phyloP scores from a whole-genome alignment of 2,329 filamentous ascomycete genomes.

The Diaporthe humulicola region DNA sequence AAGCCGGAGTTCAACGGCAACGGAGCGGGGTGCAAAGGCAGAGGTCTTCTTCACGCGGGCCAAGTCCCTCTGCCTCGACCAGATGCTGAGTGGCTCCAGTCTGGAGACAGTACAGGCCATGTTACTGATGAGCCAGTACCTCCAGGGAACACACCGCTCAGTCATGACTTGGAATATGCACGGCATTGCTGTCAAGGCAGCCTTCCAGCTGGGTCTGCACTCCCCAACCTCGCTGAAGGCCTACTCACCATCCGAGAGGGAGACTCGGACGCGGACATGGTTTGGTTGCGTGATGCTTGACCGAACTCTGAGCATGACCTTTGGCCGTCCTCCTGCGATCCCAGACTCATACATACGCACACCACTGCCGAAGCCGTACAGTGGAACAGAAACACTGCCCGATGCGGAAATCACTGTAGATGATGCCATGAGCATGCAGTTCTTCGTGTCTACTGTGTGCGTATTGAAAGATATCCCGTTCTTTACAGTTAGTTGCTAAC shows the following conservation, averaged over 20 bases:
- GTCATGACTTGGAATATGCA: slow-evolving; percentile 67
- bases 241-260: slow-evolving; percentile 57
- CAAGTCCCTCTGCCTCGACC: slow-evolving; percentile 56
- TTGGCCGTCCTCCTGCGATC: slow-evolving; percentile 61
- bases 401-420: slow-evolving; percentile 18
- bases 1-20: slow-evolving; percentile 45
- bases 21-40: slow-evolving; percentile 54
- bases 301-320: slow-evolving; percentile 64
- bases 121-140: slow-evolving; percentile 63
- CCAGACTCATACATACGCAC: slow-evolving; percentile 58
- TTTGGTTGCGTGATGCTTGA: slow-evolving; percentile 62
- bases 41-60: slow-evolving; percentile 61
- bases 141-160: slow-evolving; percentile 66
- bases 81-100: slow-evolving; percentile 56
- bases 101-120: slow-evolving; percentile 64
- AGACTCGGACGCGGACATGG: slow-evolving; percentile 64
- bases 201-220: slow-evolving; percentile 65
- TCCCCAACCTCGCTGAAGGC: slow-evolving; percentile 52
- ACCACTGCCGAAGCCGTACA: slow-evolving; percentile 48
- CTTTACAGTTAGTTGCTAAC: background rate
- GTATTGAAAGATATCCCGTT: background rate
- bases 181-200: slow-evolving; percentile 64
- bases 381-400: background rate
- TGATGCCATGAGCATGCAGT: slow-evolving; percentile 41
- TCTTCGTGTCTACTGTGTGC: slow-evolving; percentile 53